Base-by-base conservation (phyloP, 768 basidiomycete genomes). In the Tulasnella sp. region DNA sequence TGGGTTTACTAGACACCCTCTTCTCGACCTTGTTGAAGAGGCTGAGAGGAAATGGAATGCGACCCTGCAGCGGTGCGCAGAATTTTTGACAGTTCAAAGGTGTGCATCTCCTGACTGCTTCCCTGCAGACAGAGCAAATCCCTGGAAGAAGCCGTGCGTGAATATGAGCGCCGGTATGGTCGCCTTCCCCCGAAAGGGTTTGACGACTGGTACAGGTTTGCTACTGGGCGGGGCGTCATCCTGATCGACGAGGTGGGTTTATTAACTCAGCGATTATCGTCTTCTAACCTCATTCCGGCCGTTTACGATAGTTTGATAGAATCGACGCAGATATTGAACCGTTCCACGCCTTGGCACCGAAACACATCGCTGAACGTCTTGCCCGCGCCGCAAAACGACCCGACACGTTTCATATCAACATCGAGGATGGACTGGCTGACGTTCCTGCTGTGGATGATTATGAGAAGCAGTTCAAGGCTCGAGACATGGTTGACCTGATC, bases 291-390 rank as follows among this genome's bases (percentile, higher is more conserved):
- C 12, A 15, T 42, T 36, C 11, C 12, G 8, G 31, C n/a, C 42
- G 6, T 8, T 31, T 45, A 29, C 37, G n/a, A 31, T 36, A 72
- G 77, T 89, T 88, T 78, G 87, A 88, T 79, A 84, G 86, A 71
- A 88, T 89, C 74, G 78, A 82, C 78, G 79, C 76, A 22, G 84
- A 86, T 76, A 78, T 88, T 6, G 81, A 83, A 34, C 86, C 86
- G 0, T 86, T 85, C 80, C 85, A 84, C 83, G 86, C 83, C 9
- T 78, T 86, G 38, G 74, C 78, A 4, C 85, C 86, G 9, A 45
- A 29, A 40, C 36, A 36, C 0, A 12, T 67, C 25, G 12, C 4
- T 19, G 12, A 29, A 54, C 40, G 78, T 31, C 49, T 78, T 14
- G 70, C 77, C 8, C 25, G 58, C 8, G 42, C 49, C 17, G 42